Conservation (phyloP, 108 stramenopile species). For the Aurantiochytrium sp. region DNA sequence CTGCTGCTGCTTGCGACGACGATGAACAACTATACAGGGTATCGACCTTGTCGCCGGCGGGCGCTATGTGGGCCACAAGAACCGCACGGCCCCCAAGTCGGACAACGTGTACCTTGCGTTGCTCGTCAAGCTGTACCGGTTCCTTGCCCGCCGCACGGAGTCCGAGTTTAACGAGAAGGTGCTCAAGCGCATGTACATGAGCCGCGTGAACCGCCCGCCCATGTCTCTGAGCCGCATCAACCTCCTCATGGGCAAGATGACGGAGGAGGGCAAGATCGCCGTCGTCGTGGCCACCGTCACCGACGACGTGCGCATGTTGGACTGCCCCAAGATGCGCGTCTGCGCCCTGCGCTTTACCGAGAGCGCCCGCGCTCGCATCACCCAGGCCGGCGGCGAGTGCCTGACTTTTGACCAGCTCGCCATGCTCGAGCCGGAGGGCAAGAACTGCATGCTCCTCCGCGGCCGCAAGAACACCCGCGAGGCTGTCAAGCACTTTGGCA, state of each 20-base stretch:
- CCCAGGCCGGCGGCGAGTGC: constrained; percentile 96
- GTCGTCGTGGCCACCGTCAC: constrained; percentile 98
- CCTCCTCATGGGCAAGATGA: constrained; percentile 94
- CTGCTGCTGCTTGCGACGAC: too few species aligned
- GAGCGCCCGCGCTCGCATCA: constrained; percentile 92
- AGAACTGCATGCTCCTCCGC: constrained; percentile 93
- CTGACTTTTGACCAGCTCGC: constrained; percentile 98
- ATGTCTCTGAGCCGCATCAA: constrained; percentile 85
- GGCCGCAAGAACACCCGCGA: constrained; percentile 92
- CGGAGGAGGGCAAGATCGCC: constrained; percentile 75
- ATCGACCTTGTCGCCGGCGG: constrained; percentile 98
- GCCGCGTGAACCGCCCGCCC: constrained; percentile 92
- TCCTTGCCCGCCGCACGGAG: constrained; percentile 92
- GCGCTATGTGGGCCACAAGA: constrained; percentile 95
- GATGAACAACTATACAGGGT: constrained; percentile 56
- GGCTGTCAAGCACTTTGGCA: constrained; percentile 96
- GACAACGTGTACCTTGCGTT: constrained; percentile 94
- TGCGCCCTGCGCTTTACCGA: constrained; percentile 97
- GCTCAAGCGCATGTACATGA: constrained; percentile 96
- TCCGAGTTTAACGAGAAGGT: constrained; percentile 89
- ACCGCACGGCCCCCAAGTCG: constrained; percentile 88
- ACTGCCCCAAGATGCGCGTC: constrained; percentile 83
- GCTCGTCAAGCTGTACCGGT: constrained; percentile 97
- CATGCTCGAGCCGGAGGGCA: constrained; percentile 86
- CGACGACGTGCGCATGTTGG: constrained; percentile 95